These are phyloP conservation scores for Beauveria australis DNA, from an alignment of 2,329 filamentous ascomycete genomes.

Conservation along the genomic window DNA sequence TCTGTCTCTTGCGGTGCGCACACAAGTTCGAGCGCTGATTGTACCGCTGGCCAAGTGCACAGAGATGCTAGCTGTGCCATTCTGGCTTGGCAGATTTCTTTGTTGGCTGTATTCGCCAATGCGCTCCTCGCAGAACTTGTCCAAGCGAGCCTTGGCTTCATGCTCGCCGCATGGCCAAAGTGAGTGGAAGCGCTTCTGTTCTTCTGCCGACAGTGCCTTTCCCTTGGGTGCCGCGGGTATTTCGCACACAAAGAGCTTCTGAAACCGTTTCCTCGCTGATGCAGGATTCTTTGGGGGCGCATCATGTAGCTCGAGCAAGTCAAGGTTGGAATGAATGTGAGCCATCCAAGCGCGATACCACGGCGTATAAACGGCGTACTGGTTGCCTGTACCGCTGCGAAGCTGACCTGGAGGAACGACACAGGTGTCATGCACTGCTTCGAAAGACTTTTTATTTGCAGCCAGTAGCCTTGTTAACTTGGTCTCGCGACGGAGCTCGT, in stretches of 20 bases:
- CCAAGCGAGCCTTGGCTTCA: conserved; percentile 56
- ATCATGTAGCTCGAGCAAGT: conserved; percentile 56
- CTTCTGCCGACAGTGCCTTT: conserved; percentile 52
- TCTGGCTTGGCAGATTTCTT: conserved; percentile 57
- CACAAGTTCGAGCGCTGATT: conserved; percentile 57
- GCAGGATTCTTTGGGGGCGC: conserved; percentile 30
- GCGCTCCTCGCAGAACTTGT: conserved; percentile 59
- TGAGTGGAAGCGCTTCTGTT: conserved; percentile 46
- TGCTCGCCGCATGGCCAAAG: conserved; percentile 72
- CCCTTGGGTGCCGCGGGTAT: conserved; percentile 56
- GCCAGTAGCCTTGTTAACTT: conserved; percentile 53
- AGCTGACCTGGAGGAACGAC: conserved; percentile 68
- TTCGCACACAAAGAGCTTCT: conserved; percentile 47
- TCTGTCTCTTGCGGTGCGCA: conserved; percentile 52
- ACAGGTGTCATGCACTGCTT: conserved; percentile 73
- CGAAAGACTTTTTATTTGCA: conserved; percentile 57
- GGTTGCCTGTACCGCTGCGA: conserved; percentile 59
- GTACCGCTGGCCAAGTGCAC: conserved; percentile 65
- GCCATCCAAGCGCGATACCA: conserved; percentile 74
- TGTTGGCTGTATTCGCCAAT: conserved; percentile 53
- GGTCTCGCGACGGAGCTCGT: conserved; percentile 74
- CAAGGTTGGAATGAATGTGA: conserved; percentile 60
- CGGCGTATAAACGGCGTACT: conserved; percentile 77
- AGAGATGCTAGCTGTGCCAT: conserved; percentile 60
- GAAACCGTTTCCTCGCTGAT: conserved; percentile 34